Evolutionary conservation across 306 rosid genomes (phyloP).

Genomic region (Quercus engelmannii): DNA sequence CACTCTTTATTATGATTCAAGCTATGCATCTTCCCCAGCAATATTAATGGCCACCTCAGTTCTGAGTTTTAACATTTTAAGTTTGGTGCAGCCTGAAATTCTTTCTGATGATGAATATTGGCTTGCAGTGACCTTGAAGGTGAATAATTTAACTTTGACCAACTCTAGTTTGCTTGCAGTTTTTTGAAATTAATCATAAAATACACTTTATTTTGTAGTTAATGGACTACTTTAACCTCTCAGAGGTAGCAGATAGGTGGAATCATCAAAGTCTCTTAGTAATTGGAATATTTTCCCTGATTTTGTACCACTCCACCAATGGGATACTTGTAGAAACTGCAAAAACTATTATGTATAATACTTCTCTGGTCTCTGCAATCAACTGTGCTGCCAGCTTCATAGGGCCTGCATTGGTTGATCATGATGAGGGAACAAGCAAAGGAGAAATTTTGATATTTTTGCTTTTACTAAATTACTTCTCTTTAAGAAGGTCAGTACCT

Average conservation of each 20-base stretch:
- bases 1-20: conserved; percentile 32
- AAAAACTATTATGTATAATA: conserved; percentile 59
- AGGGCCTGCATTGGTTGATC: conserved; percentile 80
- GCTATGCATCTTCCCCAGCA: conserved; percentile 35
- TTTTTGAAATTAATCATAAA: conserved; percentile 7
- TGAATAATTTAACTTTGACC: conserved; percentile 13
- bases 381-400: conserved; percentile 57
- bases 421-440: conserved; percentile 50
- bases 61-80: conserved; percentile 53
- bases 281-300: conserved; percentile 62
- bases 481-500: conserved; percentile 52
- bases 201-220: conserved; percentile 46
- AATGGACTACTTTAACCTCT: conserved; percentile 42
- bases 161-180: not conserved
- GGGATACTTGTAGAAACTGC: conserved; percentile 67
- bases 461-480: conserved; percentile 69
- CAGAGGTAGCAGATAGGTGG: conserved; percentile 38
- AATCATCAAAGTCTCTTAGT: conserved; percentile 51
- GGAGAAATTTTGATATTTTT: conserved; percentile 56
- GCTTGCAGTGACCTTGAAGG: conserved; percentile 70
- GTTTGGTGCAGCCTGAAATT: conserved; percentile 52
- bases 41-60: conserved; percentile 38
- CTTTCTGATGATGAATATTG: conserved; percentile 65
- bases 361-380: conserved; percentile 44
- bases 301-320: conserved; percentile 65